A percentile compares a stretch with the other conserved stretches of the same genome.
Conservation (phyloP, 208 protist genomes). For the Crithidia acanthocephali region DNA sequence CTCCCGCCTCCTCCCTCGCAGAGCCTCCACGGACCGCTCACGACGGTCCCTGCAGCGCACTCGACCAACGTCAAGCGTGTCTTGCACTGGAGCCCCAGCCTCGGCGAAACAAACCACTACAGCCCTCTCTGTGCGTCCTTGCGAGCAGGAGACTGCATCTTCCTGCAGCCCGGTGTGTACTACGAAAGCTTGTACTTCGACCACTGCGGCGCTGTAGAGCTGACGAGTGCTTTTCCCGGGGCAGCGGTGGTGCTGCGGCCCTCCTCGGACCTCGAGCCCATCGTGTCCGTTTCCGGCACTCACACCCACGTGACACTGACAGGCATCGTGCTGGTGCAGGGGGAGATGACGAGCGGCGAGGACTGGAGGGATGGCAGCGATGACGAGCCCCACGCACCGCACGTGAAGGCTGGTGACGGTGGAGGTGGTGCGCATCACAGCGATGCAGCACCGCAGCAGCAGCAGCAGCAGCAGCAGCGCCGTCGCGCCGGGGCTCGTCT, state of each 20-base stretch:
- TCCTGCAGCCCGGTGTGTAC: slow-evolving; percentile 69
- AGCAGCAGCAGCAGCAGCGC: neutral
- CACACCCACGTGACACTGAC: slow-evolving; percentile 35
- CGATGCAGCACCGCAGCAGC: neutral
- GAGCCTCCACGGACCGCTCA: neutral
- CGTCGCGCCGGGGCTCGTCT: neutral
- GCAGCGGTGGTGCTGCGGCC: slow-evolving; percentile 64
- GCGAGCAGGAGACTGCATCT: slow-evolving; percentile 33
- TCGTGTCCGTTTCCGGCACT: slow-evolving; percentile 48
- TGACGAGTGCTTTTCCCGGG: slow-evolving; percentile 60
- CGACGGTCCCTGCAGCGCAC: neutral
- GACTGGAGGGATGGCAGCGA: neutral
- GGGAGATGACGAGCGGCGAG: slow-evolving; percentile 9
- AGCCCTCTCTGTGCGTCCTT: slow-evolving; percentile 2
- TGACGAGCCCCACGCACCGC: no score
- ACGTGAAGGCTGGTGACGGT: neutral
- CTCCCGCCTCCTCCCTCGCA: neutral
- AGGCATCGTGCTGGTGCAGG: slow-evolving; percentile 65
- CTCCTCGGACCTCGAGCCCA: slow-evolving; percentile 41
- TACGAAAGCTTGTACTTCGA: slow-evolving; percentile 51
- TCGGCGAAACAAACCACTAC: slow-evolving; percentile 10
- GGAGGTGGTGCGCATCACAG: neutral
- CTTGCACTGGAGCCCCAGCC: slow-evolving; percentile 14
- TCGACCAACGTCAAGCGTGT: slow-evolving; percentile 14
- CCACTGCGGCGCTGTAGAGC: slow-evolving; percentile 40